Base-by-base conservation (phyloP, 176 grass and related monocot species). In the Panicum miliaceum region DNA sequence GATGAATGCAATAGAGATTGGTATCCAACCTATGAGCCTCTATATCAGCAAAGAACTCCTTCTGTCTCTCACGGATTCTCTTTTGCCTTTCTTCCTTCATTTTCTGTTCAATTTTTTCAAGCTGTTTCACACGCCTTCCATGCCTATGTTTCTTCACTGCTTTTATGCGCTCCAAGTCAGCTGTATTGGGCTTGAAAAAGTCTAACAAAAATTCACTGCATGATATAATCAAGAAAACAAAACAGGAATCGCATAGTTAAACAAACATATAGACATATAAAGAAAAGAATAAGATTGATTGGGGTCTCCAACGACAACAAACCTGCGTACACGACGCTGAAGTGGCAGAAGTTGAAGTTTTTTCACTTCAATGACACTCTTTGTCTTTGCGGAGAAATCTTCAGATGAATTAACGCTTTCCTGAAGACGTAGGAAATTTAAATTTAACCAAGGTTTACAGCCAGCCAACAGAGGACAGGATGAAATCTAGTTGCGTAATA, bases 21-120 rank as follows among this genome's bases (percentile, higher is more conserved):
- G 32, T 27, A 65, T 48, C 82, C 26, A 89, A 96, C 96, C 91
- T 95, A 88, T 99, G 93, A 81, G 87, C 77, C 81, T 99, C 96
- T 85, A 96, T 87, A 88, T 96, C 89, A 83, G 87, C 91, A 82
- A 99, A 99, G 93, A 99, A 99, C 71, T 99, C 93, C 82, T 94
- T 99, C 67, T 99, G 96, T 66, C 91, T 94, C 78, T 99, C 96
- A 40, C 93, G 93, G 64, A 99, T 96, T 85, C 96, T 85, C 84
- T 92, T 99, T 84, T 99, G 96, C 66, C 93, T 96, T 81, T 99
- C 96, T 86, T 99, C 96, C 86, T 96, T 99, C 96, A 99, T 96
- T 85, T 99, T 99, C 63, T 99, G 96, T 90, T 99, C 96, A 90
- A 96, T 91, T 89, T 89, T 99, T 83, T 99, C 96, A 78, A 99